A percentile compares a stretch with the other conserved stretches of the same genome.
Evolutionary conservation across 495 filamentous ascomycete genomes (phyloP).

Genomic region (Tetracladium marchalianum): DNA sequence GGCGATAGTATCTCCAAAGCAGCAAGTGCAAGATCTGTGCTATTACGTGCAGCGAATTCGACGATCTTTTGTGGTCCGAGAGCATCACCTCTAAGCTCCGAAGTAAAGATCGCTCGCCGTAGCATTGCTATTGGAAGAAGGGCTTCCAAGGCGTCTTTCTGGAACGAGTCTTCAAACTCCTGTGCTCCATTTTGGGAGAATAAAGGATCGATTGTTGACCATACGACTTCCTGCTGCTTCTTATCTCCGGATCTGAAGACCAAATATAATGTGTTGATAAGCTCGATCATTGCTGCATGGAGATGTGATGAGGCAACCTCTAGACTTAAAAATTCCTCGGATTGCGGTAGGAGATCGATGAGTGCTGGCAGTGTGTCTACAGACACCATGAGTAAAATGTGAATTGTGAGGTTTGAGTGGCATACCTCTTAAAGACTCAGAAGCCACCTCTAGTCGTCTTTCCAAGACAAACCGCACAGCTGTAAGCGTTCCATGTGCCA

Average conservation of each 20-base stretch:
- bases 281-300: conserved; percentile 12
- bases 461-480: conserved; percentile 43
- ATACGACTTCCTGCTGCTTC: neutral
- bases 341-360: too few relatives aligned
- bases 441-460: conserved; percentile 25
- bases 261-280: conserved; percentile 9
- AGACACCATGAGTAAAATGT: too few relatives aligned
- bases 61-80: conserved; percentile 13
- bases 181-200: neutral
- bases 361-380: neutral
- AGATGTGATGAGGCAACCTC: neutral
- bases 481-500: conserved; percentile 60
- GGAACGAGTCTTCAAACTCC: neutral
- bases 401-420: neutral
- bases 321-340: neutral
- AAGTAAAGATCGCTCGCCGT: conserved; percentile 14
- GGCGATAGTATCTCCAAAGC: conserved; percentile 23
- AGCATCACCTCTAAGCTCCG: conserved; percentile 8
- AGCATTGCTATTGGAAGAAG: neutral
- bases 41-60: conserved; percentile 4
- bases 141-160: neutral
- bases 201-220: neutral
- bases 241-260: neutral
- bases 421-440: neutral
- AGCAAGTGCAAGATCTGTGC: conserved; percentile 22